Percentiles rank a stretch among this genome's conserved stretches.
Conservation (phyloP, 176 grass and related monocot genomes). For the Zea mays region Zm-B73-REFERENCE-NAM-5.0 NC_050105.1:6830001-6830500, state of each 20-base stretch:
- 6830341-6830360: constrained; percentile 15
- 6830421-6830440: not conserved
- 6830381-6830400: not conserved
- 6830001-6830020: constrained; percentile 79
- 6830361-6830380: constrained; percentile 2
- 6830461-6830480: constrained; percentile 48
- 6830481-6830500: constrained; percentile 75
- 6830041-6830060: constrained; percentile 70
- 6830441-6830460: constrained; percentile 16
- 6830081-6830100: constrained; percentile 72
- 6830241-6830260: constrained; percentile 85
- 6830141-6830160: constrained; percentile 11
- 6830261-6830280: constrained; percentile 77
- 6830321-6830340: not conserved
- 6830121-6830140: constrained; percentile 17
- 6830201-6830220: constrained; percentile 77
- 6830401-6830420: not conserved
- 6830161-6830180: constrained; percentile 19
- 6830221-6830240: constrained; percentile 84
- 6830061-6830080: constrained; percentile 84
- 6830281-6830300: constrained; percentile 82
- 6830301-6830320: constrained; percentile 77
- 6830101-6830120: constrained; percentile 70
- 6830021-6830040: constrained; percentile 86
- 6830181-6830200: constrained; percentile 72